Evolutionary conservation across 2,329 filamentous ascomycete genomes (phyloP), one percentile per base, ranked within the genome.

Genomic region (Claviceps fusiformis): DNA sequence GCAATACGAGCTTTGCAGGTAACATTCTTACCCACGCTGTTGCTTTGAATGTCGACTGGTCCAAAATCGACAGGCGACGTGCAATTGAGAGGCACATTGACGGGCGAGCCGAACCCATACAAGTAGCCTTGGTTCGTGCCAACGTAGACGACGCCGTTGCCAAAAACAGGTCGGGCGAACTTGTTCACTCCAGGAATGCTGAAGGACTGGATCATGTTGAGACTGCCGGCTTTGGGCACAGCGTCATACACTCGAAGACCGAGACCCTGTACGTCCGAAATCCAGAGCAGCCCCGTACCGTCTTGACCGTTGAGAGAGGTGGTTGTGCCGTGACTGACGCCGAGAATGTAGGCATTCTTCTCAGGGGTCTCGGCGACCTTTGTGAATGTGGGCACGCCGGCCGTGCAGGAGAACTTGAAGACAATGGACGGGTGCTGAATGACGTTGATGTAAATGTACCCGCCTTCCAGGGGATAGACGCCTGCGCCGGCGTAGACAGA

Each of bases 141-240:
- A n/a, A 81, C 63, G 57, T 81, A 82, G 2, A 75, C 72, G 55
- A 74, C 72, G 0, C 76, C 78, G 55, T 82, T 71, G 7, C 79
- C 79, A 55, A 82, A 82, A 2, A 79, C 77, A 1, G 79, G 76
- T 2, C 79, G 71, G 3, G 74, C 75, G 58, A 82, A 82, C 64
- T 82, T 82, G 49, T 71, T 76, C 4, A 75, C 71, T 0, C 75
- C 76, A 0, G 73, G 68, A 13, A 81, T 70, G 31, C 74, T 74
- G 59, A 81, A 80, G 1, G 71, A 71, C 37, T 75, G 73, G 58
- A 81, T 71, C 53, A 76, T 65, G 1, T 68, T 74, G 50, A 82
- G 62, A 1, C 64, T 57, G 0, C 74, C 75, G 29, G 74, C 70
- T 9, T 70, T 65, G 0, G 77, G 79, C 1, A 80, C 64, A 0